Percentiles rank a stretch among this genome's conserved stretches.
Conservation (phyloP, 805 yeast species). For the Myxozyma nipponensis region DNA sequence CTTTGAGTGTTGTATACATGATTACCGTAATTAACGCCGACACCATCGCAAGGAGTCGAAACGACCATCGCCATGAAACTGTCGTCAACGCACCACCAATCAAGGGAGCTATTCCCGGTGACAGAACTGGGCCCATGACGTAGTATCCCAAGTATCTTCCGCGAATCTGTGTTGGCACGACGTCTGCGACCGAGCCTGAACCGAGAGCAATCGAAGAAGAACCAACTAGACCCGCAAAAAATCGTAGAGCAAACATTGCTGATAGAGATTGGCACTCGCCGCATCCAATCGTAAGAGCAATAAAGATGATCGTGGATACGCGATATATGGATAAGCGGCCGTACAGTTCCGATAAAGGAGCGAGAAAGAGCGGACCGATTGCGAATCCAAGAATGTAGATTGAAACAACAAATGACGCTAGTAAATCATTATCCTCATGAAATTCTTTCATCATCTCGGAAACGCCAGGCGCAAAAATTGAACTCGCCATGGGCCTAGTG, state of each 20-base stretch:
- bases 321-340: conserved; percentile 65
- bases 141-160: conserved; percentile 55
- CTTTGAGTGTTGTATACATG: conserved; percentile 48
- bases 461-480: conserved; percentile 61
- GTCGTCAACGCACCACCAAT: conserved; percentile 55
- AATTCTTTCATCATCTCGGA: conserved; percentile 46
- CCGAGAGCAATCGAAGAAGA: conserved; percentile 66
- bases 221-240: conserved; percentile 62
- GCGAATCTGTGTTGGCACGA: conserved; percentile 46
- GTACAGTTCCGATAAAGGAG: conserved; percentile 55
- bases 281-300: conserved; percentile 56
- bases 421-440: conserved; percentile 41
- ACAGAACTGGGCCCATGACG: conserved; percentile 57
- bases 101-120: conserved; percentile 50
- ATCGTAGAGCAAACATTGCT: conserved; percentile 55
- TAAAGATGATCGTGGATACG: conserved; percentile 46
- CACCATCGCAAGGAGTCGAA: conserved; percentile 54
- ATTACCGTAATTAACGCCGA: conserved; percentile 47
- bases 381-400: conserved; percentile 67
- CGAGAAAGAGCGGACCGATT: conserved; percentile 63
- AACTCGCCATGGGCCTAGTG: conserved; percentile 58
- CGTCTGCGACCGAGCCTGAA: conserved; percentile 65
- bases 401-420: conserved; percentile 48
- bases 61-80: conserved; percentile 60
- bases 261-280: conserved; percentile 55